Conservation (phyloP, 1,284 basidiomycete species). For the Hemileia vastatrix region DNA sequence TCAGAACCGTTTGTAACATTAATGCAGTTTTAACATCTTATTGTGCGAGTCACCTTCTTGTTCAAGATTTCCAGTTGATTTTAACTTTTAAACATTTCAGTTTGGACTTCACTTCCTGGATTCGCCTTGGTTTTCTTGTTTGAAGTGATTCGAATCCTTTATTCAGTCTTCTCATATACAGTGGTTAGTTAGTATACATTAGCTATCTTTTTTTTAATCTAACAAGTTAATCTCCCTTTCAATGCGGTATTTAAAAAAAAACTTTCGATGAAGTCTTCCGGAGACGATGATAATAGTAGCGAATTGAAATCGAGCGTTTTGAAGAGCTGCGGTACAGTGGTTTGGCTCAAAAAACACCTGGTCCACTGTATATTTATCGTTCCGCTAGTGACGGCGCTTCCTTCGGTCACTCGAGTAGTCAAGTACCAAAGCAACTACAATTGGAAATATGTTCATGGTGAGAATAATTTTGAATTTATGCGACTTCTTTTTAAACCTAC, state of each 20-base stretch:
- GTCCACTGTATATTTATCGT: not conserved
- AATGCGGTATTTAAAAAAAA: not conserved
- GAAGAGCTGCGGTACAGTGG: not conserved
- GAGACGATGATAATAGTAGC: not conserved
- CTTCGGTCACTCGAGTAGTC: conserved; percentile 3
- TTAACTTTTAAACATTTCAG: not conserved
- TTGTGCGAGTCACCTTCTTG: conserved; percentile 13
- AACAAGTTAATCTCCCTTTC: not conserved
- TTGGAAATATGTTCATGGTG: conserved; percentile 15
- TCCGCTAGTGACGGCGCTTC: conserved; percentile 1
- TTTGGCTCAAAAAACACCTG: conserved; percentile 3
- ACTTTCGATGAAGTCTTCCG: not conserved
- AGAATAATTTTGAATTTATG: too few species aligned
- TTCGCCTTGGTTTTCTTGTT: conserved; percentile 8
- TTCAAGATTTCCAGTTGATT: not conserved
- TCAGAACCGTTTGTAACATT: conserved; percentile 12
- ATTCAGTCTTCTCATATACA: conserved; percentile 1
- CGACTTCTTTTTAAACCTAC: not conserved
- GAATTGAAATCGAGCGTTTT: not conserved
- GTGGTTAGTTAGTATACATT: not conserved
- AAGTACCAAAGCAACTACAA: not conserved
- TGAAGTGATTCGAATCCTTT: conserved; percentile 12
- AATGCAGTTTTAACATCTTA: conserved; percentile 21
- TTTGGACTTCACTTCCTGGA: not conserved
- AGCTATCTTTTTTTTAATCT: not conserved